Conservation (phyloP, 495 filamentous ascomycete genomes). For the Cetradonia linearis region DNA sequence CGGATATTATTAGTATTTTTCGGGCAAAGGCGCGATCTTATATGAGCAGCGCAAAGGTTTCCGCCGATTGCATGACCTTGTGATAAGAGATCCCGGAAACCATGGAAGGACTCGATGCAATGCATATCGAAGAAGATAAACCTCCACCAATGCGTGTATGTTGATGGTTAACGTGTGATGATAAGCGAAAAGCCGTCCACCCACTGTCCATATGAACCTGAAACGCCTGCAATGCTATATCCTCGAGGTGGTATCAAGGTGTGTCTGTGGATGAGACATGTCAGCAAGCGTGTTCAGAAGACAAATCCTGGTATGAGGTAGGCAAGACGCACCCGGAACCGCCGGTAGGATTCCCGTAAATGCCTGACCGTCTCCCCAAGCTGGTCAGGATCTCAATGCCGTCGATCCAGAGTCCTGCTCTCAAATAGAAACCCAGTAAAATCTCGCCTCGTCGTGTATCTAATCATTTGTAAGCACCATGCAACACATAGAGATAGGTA, state of each 20-base stretch:
- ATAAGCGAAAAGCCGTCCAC: conserved; percentile 84
- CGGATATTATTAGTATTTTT: neutral
- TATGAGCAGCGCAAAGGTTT: neutral
- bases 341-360: conserved; percentile 74
- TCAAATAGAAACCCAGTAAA: conserved; percentile 75
- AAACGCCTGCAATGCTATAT: conserved; percentile 78
- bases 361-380: conserved; percentile 67
- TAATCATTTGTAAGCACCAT: conserved; percentile 23
- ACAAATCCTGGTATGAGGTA: neutral
- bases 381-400: conserved; percentile 87
- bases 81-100: neutral
- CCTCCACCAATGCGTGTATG: neutral
- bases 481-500: conserved; percentile 16
- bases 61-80: neutral
- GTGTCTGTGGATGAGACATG: conserved; percentile 44
- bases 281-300: neutral
- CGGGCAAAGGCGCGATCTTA: neutral
- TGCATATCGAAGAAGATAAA: neutral
- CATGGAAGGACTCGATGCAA: neutral
- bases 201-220: conserved; percentile 73
- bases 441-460: conserved; percentile 81
- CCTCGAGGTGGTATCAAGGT: conserved; percentile 84
- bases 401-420: conserved; percentile 78
- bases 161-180: conserved; percentile 50
- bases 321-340: conserved; percentile 62